Evolutionary conservation across 2,329 filamentous ascomycete genomes (phyloP).

Genomic region (Graphiopsis chlorocephala): DNA sequence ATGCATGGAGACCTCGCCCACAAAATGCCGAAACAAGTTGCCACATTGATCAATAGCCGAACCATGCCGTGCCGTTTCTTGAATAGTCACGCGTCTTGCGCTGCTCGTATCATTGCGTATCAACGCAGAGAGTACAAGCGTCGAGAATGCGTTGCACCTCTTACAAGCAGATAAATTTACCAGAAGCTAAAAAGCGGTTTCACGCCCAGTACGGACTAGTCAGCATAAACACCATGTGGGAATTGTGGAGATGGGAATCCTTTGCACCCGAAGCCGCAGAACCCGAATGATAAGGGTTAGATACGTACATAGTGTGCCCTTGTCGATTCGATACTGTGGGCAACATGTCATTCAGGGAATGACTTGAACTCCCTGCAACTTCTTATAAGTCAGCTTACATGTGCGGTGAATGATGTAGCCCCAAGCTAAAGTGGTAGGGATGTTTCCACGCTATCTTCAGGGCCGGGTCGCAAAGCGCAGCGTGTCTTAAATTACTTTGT

Average conservation of each 20-base stretch:
- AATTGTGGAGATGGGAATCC: not conserved
- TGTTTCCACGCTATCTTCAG: not conserved
- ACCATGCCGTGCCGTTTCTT: not conserved
- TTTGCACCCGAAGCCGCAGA: not conserved
- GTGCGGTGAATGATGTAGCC: not conserved
- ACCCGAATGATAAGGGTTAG: not conserved
- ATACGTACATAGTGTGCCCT: not conserved
- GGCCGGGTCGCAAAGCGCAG: not conserved
- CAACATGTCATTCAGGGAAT: not conserved
- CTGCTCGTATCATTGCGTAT: not conserved
- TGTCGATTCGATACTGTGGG: not conserved
- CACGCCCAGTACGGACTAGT: not conserved
- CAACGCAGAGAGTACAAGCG: not conserved
- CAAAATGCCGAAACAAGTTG: not conserved
- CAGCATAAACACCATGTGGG: not conserved
- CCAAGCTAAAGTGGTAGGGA: not conserved
- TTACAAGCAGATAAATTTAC: not conserved
- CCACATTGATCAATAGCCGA: not conserved
- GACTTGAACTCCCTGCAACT: not conserved
- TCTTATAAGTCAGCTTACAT: not conserved
- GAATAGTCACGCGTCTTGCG: not conserved
- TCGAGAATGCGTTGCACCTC: not conserved
- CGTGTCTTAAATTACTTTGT: not conserved
- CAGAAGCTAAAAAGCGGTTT: not conserved
- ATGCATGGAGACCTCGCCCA: not conserved